These are phyloP conservation scores for Smallanthus sonchifolius DNA, from an alignment of 129 eudicot species.

Conservation along the genomic window DNA sequence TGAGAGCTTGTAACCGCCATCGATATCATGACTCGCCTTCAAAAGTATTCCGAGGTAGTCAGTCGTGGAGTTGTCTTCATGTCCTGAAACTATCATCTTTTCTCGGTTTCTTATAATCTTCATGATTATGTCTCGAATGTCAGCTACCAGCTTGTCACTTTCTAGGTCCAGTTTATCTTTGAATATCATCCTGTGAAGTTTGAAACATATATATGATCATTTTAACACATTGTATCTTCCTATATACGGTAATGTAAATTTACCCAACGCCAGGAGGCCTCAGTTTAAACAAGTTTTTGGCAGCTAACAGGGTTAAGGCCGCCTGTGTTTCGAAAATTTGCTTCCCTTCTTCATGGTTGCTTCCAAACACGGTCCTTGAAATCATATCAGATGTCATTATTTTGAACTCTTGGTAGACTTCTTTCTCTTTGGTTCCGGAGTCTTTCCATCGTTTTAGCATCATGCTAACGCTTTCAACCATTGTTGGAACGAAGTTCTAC, in stretches of 20 bases:
- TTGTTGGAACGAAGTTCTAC: constrained; percentile 31
- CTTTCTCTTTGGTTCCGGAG: constrained; percentile 21
- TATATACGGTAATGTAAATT: neutral
- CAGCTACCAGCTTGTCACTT: constrained; percentile 8
- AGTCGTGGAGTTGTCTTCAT: constrained; percentile 11
- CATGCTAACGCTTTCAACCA: constrained; percentile 30
- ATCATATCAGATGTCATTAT: constrained; percentile 31
- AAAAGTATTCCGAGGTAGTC: constrained; percentile 67
- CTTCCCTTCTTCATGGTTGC: constrained; percentile 36
- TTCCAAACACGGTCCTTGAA: constrained; percentile 32
- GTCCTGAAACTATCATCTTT: neutral
- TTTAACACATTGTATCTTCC: neutral
- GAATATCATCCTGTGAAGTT: constrained; percentile 8
- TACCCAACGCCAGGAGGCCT: constrained; percentile 14
- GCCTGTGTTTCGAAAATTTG: constrained; percentile 19
- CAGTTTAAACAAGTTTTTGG: neutral
- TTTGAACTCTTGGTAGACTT: constrained; percentile 29
- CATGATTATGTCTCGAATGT: constrained; percentile 8
- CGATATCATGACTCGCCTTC: constrained; percentile 27
- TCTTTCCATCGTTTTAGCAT: constrained; percentile 40
- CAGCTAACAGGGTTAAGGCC: neutral
- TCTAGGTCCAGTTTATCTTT: constrained; percentile 24
- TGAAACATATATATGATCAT: neutral
- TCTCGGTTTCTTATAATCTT: constrained; percentile 23
- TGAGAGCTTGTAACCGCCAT: constrained; percentile 45